Evolutionary conservation across 176 grass and related monocot genomes (phyloP).

Genomic region (Rhynchospora breviuscula): DNA sequence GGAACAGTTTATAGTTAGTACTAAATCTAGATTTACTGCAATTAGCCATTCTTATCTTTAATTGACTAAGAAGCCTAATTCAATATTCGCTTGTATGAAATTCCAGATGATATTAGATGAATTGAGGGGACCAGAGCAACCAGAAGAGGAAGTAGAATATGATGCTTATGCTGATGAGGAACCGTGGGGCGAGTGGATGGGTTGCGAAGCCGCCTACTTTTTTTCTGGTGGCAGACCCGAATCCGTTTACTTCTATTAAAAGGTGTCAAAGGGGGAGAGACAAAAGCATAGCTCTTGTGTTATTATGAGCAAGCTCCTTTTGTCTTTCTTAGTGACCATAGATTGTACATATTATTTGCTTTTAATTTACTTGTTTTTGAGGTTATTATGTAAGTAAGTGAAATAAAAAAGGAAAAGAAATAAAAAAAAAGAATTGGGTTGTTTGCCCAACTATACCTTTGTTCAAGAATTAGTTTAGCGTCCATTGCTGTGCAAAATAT

Average conservation of each 20-base stretch:
- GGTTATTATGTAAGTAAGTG: background rate
- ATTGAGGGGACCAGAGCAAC: background rate
- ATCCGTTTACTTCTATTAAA: slow-evolving; percentile 17
- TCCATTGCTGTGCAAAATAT: background rate
- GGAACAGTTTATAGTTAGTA: background rate
- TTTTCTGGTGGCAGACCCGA: slow-evolving; percentile 8
- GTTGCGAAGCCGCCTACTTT: slow-evolving; percentile 17
- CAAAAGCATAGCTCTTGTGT: background rate
- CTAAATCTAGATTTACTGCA: background rate
- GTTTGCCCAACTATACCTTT: background rate
- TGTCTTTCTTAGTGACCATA: background rate
- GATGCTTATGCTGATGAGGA: background rate
- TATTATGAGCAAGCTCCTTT: slow-evolving; percentile 6
- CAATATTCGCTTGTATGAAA: background rate
- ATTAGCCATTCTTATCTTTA: too few relatives aligned
- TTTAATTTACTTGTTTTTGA: background rate
- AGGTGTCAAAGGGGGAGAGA: background rate
- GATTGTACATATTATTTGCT: background rate
- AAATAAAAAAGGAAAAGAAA: background rate
- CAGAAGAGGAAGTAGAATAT: background rate
- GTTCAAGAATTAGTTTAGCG: background rate
- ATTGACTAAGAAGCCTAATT: background rate
- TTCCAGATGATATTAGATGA: slow-evolving; percentile 17
- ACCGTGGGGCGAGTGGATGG: background rate
- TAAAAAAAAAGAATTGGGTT: background rate